phyloP scores from a whole-genome alignment of 2,329 filamentous ascomycete genomes.

The Trichoderma citrinoviride region DNA sequence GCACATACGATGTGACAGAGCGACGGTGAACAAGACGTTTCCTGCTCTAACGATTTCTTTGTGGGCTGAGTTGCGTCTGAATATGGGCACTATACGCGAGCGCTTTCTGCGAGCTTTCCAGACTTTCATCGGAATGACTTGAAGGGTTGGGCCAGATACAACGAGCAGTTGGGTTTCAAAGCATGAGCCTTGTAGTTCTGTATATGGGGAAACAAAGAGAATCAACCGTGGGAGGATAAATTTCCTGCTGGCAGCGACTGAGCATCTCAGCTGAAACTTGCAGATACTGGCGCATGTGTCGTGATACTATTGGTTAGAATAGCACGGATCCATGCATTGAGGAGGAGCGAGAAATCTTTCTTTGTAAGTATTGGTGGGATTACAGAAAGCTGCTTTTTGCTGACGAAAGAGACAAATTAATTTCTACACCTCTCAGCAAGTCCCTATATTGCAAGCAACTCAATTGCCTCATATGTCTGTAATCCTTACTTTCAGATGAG shows the following conservation, averaged over 20 bases:
- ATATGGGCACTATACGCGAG: background rate
- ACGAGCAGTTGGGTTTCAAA: background rate
- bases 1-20: background rate
- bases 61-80: background rate
- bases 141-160: too few species aligned
- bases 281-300: background rate
- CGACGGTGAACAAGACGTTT: background rate
- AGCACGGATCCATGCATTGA: background rate
- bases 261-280: background rate
- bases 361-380: too few species aligned
- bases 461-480: too few species aligned
- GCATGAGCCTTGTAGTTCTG: too few species aligned
- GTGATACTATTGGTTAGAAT: background rate
- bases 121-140: background rate
- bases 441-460: too few species aligned
- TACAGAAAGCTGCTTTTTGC: too few species aligned
- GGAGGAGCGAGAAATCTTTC: background rate
- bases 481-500: too few species aligned
- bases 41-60: background rate
- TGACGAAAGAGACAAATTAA: too few species aligned
- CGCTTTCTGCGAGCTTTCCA: background rate
- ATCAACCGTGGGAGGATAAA: background rate
- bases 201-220: too few species aligned
- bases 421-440: too few species aligned
- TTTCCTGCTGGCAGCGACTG: background rate